Percentiles rank a stretch among this genome's conserved stretches.
phyloP scores from a whole-genome alignment of 352 stramenopile species.

The Pythium diclinum region DNA sequence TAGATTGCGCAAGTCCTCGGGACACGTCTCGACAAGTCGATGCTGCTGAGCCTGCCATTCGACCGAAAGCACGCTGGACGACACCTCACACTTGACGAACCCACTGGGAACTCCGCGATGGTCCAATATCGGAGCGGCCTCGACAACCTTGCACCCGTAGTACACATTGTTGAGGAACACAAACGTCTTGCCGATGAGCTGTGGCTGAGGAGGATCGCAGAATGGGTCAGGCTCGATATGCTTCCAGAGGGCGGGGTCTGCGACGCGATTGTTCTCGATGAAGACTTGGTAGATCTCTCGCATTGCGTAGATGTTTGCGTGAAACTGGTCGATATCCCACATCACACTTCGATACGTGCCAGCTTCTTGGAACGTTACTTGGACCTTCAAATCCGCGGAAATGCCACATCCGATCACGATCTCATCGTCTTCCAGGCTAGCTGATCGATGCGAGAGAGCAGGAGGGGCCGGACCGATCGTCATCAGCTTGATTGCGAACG shows the following conservation, averaged over 20 bases:
- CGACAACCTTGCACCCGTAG: slow-evolving; percentile 60
- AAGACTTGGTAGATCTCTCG: slow-evolving; percentile 88
- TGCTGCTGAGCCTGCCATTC: slow-evolving; percentile 75
- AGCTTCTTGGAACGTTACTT: slow-evolving; percentile 74
- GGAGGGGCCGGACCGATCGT: slow-evolving; percentile 33
- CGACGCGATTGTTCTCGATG: slow-evolving; percentile 62
- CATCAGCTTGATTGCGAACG: slow-evolving; percentile 70
- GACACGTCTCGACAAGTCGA: slow-evolving; percentile 53
- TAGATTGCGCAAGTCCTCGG: slow-evolving; percentile 36
- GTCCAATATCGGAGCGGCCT: slow-evolving; percentile 61
- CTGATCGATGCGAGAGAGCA: slow-evolving; percentile 27
- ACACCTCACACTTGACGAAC: slow-evolving; percentile 54
- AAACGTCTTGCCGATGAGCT: slow-evolving; percentile 75
- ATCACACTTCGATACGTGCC: slow-evolving; percentile 72
- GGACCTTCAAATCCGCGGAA: slow-evolving; percentile 64
- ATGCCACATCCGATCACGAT: slow-evolving; percentile 47
- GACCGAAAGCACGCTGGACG: slow-evolving; percentile 59
- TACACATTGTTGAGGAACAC: slow-evolving; percentile 61
- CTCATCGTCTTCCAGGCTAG: slow-evolving; percentile 55
- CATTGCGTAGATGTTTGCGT: slow-evolving; percentile 79
- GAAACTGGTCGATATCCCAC: slow-evolving; percentile 81
- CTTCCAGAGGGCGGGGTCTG: slow-evolving; percentile 25
- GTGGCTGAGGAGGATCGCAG: slow-evolving; percentile 57
- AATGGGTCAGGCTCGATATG: slow-evolving; percentile 61
- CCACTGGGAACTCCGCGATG: slow-evolving; percentile 37